A percentile compares a stretch with the other conserved stretches of the same genome.
These are phyloP conservation scores for Cryomyces minteri DNA, from an alignment of 495 filamentous ascomycete genomes.

Conservation along the genomic window DNA sequence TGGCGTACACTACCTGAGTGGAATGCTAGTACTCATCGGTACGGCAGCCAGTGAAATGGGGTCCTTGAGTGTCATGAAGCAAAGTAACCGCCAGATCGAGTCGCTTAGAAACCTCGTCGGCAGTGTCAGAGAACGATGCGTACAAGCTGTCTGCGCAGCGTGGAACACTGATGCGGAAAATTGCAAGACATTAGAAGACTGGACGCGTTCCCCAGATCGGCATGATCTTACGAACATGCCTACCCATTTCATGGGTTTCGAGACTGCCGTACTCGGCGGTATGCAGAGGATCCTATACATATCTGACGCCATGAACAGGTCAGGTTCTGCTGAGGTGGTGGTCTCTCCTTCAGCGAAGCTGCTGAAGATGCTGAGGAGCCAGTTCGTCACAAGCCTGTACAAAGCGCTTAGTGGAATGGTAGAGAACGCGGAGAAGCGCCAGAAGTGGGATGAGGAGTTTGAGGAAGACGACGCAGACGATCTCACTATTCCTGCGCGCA, in stretches of 20 bases:
- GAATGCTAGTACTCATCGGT: slow-evolving; percentile 62
- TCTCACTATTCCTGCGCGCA: slow-evolving; percentile 6
- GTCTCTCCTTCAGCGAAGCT: slow-evolving; percentile 67
- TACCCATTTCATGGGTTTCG: slow-evolving; percentile 56
- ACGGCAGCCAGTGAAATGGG: slow-evolving; percentile 78
- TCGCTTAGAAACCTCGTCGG: slow-evolving; percentile 52
- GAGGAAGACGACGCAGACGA: slow-evolving; percentile 28
- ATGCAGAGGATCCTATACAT: slow-evolving; percentile 94
- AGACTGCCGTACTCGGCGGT: slow-evolving; percentile 53
- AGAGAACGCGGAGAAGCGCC: slow-evolving; percentile 69
- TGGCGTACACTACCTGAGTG: slow-evolving; percentile 68
- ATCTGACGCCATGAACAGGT: slow-evolving; percentile 55
- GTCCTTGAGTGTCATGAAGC: slow-evolving; percentile 41
- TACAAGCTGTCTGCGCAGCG: slow-evolving; percentile 58
- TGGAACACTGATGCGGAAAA: slow-evolving; percentile 83
- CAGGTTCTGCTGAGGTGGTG: slow-evolving; percentile 53
- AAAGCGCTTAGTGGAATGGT: slow-evolving; percentile 87
- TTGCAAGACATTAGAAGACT: slow-evolving; percentile 79
- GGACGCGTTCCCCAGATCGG: slow-evolving; percentile 61
- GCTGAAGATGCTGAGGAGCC: slow-evolving; percentile 63
- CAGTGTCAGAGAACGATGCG: slow-evolving; percentile 63
- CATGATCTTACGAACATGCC: slow-evolving; percentile 85
- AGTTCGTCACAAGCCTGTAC: slow-evolving; percentile 83
- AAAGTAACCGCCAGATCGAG: slow-evolving; percentile 39
- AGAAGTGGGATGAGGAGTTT: slow-evolving; percentile 37